A percentile compares a stretch with the other conserved stretches of the same genome.
These are phyloP conservation scores for Rhododendron henanense DNA, from an alignment of 148 eudicot species.

Conservation along the genomic window DNA sequence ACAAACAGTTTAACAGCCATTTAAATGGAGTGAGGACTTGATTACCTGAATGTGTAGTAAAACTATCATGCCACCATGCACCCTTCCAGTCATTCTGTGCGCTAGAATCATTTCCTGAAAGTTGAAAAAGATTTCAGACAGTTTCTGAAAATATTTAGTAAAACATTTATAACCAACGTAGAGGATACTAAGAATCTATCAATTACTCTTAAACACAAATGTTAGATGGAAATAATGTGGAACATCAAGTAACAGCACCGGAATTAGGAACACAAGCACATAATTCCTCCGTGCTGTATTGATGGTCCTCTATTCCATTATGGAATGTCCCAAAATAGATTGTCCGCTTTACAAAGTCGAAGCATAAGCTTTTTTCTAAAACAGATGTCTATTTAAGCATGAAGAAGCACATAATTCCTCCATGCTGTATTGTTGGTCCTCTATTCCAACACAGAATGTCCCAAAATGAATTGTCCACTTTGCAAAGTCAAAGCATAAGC, in stretches of 20 bases:
- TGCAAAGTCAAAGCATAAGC: background rate
- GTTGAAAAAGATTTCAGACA: background rate
- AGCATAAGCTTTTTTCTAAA: background rate
- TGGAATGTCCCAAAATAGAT: background rate
- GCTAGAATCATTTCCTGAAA: slow-evolving; percentile 62
- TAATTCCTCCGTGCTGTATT: background rate
- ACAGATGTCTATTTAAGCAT: background rate
- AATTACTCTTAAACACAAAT: background rate
- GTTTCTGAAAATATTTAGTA: background rate
- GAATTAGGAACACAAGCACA: background rate
- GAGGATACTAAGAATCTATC: background rate
- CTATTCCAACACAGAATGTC: background rate
- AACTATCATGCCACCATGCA: slow-evolving; percentile 97
- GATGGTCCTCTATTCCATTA: background rate
- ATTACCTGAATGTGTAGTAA: slow-evolving; percentile 62
- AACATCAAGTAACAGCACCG: background rate
- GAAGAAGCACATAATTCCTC: background rate
- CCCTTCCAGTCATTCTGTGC: slow-evolving; percentile 89
- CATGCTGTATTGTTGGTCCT: background rate
- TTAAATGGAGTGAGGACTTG: background rate
- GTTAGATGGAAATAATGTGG: background rate
- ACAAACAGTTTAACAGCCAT: background rate
- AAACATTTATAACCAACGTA: background rate
- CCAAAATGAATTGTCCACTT: background rate
- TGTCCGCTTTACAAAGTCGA: background rate